Conservation (phyloP, 2,329 filamentous ascomycete species). For the Triangularia verruculosa region DNA sequence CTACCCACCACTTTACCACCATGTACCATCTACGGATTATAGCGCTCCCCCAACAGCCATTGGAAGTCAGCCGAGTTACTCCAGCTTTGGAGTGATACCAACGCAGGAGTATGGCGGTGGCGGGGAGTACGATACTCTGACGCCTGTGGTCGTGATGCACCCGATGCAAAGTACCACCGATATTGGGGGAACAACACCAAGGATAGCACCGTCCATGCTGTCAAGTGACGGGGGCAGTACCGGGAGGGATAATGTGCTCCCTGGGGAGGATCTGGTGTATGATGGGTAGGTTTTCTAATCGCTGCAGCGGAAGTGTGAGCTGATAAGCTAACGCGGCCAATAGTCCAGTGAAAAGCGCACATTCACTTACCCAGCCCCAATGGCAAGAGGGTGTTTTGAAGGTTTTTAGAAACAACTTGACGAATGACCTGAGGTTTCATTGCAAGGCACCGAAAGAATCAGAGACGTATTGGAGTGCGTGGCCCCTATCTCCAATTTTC, state of each 20-base stretch:
- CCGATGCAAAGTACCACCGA: neutral
- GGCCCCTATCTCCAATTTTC: neutral
- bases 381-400: conserved; percentile 29
- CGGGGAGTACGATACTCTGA: conserved; percentile 27
- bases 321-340: neutral
- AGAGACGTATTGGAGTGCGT: conserved; percentile 31
- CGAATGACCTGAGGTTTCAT: conserved; percentile 30
- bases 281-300: conserved; percentile 25
- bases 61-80: conserved; percentile 14
- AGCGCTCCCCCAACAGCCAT: conserved; percentile 5
- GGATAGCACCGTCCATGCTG: conserved; percentile 16
- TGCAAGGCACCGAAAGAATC: conserved; percentile 29
- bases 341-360: conserved; percentile 28
- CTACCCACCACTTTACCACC: conserved; percentile 1
- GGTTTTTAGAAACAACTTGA: conserved; percentile 31
- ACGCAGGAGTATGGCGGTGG: conserved; percentile 8
- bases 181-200: neutral
- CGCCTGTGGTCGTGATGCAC: conserved; percentile 27
- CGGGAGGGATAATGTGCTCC: conserved; percentile 30
- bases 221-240: conserved; percentile 28
- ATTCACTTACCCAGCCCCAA: conserved; percentile 20
- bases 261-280: conserved; percentile 31
- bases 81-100: conserved; percentile 4
- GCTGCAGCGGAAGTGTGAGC: neutral
- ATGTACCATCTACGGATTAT: neutral